A percentile compares a stretch with the other conserved stretches of the same genome.
Evolutionary conservation across 2,329 filamentous ascomycete genomes (phyloP).

Genomic region (Dryadomyces quercivorus): DNA sequence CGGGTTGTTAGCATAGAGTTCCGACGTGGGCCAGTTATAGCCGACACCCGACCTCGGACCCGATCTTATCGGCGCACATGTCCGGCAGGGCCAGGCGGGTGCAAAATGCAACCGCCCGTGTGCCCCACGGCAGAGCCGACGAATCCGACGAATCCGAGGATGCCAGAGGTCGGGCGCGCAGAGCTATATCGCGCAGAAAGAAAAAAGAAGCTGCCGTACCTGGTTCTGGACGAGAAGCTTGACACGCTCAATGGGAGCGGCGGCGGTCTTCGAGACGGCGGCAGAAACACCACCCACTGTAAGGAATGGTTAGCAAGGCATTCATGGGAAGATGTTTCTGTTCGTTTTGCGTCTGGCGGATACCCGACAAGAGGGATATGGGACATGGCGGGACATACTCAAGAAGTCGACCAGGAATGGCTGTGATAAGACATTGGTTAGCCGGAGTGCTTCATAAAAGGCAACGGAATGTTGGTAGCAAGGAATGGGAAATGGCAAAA

Average conservation of each 20-base stretch:
- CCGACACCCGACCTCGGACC: not conserved
- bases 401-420: constrained; percentile 97
- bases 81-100: too few species aligned
- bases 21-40: not conserved
- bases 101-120: too few species aligned
- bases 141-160: not conserved
- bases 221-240: constrained; percentile 99
- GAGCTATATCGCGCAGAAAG: not conserved
- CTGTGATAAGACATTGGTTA: constrained; percentile 28
- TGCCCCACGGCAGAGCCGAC: not conserved
- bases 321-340: too few species aligned
- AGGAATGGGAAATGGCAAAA: not conserved
- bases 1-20: constrained; percentile 18
- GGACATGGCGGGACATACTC: constrained; percentile 59
- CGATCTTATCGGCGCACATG: not conserved
- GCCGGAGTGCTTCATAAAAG: too few species aligned
- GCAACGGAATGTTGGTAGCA: too few species aligned
- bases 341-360: too few species aligned
- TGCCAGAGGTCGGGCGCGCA: not conserved
- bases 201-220: constrained; percentile 46
- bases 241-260: constrained; percentile 99
- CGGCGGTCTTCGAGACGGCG: constrained; percentile 99
- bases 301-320: constrained; percentile 15
- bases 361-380: too few species aligned
- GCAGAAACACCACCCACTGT: constrained; percentile 99